Conservation (phyloP, 1,284 basidiomycete genomes). For the Stygiomarasmius scandens region DNA sequence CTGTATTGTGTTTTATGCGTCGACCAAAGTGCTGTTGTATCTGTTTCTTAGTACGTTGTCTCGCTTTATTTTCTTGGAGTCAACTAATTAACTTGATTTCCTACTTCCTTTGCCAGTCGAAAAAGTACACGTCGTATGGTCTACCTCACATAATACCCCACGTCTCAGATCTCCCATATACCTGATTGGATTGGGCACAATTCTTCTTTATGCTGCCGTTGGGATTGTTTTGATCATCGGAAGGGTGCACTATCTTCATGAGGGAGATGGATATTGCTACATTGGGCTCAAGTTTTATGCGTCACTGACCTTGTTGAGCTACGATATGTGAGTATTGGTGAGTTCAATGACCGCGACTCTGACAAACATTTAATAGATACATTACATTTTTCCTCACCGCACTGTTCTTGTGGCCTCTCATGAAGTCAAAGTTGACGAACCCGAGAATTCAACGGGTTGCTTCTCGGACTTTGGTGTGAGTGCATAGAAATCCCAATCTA, state of each 20-base stretch:
- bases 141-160: conserved; percentile 22
- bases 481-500: too few species aligned
- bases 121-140: conserved; percentile 41
- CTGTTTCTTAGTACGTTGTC: conserved; percentile 33
- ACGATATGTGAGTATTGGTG: conserved; percentile 8
- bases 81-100: background rate
- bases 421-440: conserved; percentile 33
- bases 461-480: conserved; percentile 36
- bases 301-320: conserved; percentile 10
- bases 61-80: background rate
- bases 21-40: conserved; percentile 37
- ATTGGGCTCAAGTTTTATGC: conserved; percentile 42
- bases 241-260: conserved; percentile 35
- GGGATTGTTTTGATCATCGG: conserved; percentile 18
- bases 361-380: conserved; percentile 26
- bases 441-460: conserved; percentile 36
- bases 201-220: conserved; percentile 32
- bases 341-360: too few species aligned
- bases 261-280: conserved; percentile 38
- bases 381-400: conserved; percentile 43
- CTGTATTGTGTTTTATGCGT: conserved; percentile 37
- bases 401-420: conserved; percentile 48
- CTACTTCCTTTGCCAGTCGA: conserved; percentile 27
- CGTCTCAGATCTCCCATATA: conserved; percentile 35
- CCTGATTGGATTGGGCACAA: conserved; percentile 30